Evolutionary conservation across 768 basidiomycete genomes (phyloP), one percentile per base, ranked within the genome.

Genomic region (Cantharellus anzutake): DNA sequence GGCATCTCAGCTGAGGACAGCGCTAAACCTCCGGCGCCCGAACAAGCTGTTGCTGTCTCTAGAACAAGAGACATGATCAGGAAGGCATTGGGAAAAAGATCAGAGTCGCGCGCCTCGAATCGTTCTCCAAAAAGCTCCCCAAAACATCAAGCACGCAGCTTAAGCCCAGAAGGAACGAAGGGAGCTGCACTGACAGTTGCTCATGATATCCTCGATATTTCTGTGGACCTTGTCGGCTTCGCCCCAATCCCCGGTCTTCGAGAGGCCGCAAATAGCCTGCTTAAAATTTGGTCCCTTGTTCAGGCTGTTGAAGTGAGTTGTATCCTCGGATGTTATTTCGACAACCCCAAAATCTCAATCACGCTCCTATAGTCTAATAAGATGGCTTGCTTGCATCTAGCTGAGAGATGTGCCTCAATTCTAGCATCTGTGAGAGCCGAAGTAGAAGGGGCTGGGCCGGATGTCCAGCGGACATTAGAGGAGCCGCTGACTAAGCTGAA

Each of bases 381-480:
- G 16, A 70, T 82, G 7, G 76, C 78, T 1, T 84, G 82, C 64
- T 72, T 87, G 38, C 80, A 83, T 5, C 73, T 88, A 4, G 83
- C 83, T 0, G 80, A 84, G 64, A 78, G 83, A 37, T 86, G 84
- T 62, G 85, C 85, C 0, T 78, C 78, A 11, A 76, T 82, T 16
- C 73, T 87, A 2, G 69, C 80, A n/a, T 76, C 78, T 5, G 76
- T 88, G 3, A 75, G 79, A 0, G 75, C 78, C 40, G 83, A 85
- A 60, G 73, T 86, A 1, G 64, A 71, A 2, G 75, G 79, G n/a
- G 80, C 82, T 0, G 82, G 82, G 0, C 71, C 73, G 57, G 64
- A 70, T 1, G 76, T 81, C 1, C 71, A 71, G 0, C 66, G 71
- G 2, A 80, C 80, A 62, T 71, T 86, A 29, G 63, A 70, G 4